Evolutionary conservation across 2,329 filamentous ascomycete species (phyloP).

Genomic region (Cytospora leucostoma): DNA sequence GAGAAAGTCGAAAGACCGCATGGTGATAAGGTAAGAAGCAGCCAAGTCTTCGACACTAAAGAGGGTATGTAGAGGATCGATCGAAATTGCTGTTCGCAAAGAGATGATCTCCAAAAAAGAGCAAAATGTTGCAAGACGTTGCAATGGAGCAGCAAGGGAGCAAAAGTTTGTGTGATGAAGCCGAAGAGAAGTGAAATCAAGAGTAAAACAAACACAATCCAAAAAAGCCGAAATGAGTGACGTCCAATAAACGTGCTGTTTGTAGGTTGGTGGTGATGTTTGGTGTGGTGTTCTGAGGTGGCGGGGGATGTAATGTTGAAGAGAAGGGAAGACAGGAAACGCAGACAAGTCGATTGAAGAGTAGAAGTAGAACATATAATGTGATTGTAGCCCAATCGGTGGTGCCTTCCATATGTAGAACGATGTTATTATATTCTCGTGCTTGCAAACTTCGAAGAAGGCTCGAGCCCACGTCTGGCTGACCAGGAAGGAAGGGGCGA

Average conservation of each 20-base stretch:
- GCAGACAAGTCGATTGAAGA: background rate
- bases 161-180: background rate
- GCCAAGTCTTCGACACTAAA: background rate
- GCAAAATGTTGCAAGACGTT: conserved; percentile 9
- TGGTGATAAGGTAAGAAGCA: background rate
- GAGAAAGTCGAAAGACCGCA: conserved; percentile 14
- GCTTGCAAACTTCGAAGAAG: background rate
- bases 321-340: conserved; percentile 15
- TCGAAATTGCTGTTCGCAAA: conserved; percentile 29
- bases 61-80: conserved; percentile 19
- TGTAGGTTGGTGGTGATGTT: conserved; percentile 25
- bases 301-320: conserved; percentile 14
- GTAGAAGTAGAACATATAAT: background rate
- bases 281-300: conserved; percentile 19
- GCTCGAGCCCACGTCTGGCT: background rate
- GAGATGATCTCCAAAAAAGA: conserved; percentile 29
- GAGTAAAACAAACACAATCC: conserved; percentile 26
- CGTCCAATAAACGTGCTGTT: conserved; percentile 30
- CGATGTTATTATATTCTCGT: background rate
- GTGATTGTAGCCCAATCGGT: background rate
- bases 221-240: conserved; percentile 28
- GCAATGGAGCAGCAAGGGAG: conserved; percentile 9
- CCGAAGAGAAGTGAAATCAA: conserved; percentile 7
- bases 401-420: background rate
- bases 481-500: background rate